Evolutionary conservation across 148 eudicot genomes (phyloP), one percentile per base, ranked within the genome.

Genomic region (Nepenthes gracilis): DNA sequence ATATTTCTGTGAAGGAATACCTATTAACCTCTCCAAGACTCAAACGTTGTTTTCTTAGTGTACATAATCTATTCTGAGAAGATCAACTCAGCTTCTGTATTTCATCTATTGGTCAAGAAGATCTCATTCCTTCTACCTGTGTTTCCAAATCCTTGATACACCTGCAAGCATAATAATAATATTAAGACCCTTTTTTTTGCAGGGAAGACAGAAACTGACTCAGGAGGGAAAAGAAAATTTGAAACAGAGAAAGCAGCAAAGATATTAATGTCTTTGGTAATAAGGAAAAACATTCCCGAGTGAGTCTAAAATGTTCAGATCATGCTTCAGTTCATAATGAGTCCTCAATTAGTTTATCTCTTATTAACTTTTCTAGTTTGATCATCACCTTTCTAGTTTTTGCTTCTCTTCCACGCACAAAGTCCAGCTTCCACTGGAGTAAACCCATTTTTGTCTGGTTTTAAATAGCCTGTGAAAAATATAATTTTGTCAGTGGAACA

Each of bases 391-490:
- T 68, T 85, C 84, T 69, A 82, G 50, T 54, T 72, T 76, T 37
- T 72, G 86, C 70, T 75, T 85, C 69, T 83, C 97, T 49, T 80
- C 85, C 64, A 79, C 48, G 56, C 79, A 78, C 50, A 67, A n/a
- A 69, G 63, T 68, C 69, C 9, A 91, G 78, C 74, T 78, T 85
- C 72, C 80, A 85, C 47, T 68, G 80, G 36, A 91, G 71, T 38
- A 77, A 64, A 65, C 82, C 84, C 43, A 91, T 75, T 81, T 85
- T 96, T 61, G 96, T 83, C 69, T 85, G 93, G 72, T 81, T 86
- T 71, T 88, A 96, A 55, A 91, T 81, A 57, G 97, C 97, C 97
- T 91, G 67, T 34, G 36, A 64, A 43, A 65, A 52, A 63, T 8
- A 10, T 32, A 10, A 55, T 33, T 8, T n/a, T n/a, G n/a, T n/a